Conservation (phyloP, 192 early-diverging fungal species). For the Dimargaris xerosporica region DNA sequence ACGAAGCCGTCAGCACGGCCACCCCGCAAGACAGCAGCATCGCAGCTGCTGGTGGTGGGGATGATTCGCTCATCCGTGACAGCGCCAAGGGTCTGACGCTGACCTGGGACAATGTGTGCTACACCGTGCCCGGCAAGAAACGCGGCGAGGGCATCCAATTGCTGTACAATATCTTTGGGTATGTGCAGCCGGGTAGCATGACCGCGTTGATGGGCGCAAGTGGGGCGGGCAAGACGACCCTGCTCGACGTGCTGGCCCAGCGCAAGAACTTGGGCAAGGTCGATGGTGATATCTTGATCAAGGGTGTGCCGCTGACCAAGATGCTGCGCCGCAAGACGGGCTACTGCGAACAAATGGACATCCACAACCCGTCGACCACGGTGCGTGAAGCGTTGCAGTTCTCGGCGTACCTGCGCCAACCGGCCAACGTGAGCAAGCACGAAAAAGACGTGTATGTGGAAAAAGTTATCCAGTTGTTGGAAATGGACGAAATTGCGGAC, state of each 20-base stretch:
- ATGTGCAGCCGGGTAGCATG: slow-evolving; percentile 54
- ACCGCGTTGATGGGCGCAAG: slow-evolving; percentile 56
- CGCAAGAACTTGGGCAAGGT: slow-evolving; percentile 42
- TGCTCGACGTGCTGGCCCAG: slow-evolving; percentile 52
- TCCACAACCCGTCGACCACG: slow-evolving; percentile 41
- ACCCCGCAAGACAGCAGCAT: too few species aligned
- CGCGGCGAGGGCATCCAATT: slow-evolving; percentile 46
- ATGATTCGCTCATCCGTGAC: neutral
- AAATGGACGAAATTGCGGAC: slow-evolving; percentile 47
- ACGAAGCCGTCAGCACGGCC: too few species aligned
- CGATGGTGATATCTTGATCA: slow-evolving; percentile 42
- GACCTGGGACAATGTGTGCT: slow-evolving; percentile 49
- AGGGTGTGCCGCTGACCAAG: slow-evolving; percentile 23
- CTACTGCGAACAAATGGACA: slow-evolving; percentile 61
- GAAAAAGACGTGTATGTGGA: slow-evolving; percentile 58
- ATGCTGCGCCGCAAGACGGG: slow-evolving; percentile 32
- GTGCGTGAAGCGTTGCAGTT: slow-evolving; percentile 63
- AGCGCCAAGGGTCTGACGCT: slow-evolving; percentile 18
- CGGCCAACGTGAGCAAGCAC: slow-evolving; percentile 31
- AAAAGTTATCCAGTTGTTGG: slow-evolving; percentile 51
- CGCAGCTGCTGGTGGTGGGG: too few species aligned
- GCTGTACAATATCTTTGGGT: slow-evolving; percentile 46
- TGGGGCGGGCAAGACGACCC: slow-evolving; percentile 54
- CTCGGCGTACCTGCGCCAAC: slow-evolving; percentile 55
- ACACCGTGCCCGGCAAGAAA: slow-evolving; percentile 45